These are phyloP conservation scores for Solanum corneliomulleri DNA, from an alignment of 257 asterid genomes.

Conservation along the genomic window DNA sequence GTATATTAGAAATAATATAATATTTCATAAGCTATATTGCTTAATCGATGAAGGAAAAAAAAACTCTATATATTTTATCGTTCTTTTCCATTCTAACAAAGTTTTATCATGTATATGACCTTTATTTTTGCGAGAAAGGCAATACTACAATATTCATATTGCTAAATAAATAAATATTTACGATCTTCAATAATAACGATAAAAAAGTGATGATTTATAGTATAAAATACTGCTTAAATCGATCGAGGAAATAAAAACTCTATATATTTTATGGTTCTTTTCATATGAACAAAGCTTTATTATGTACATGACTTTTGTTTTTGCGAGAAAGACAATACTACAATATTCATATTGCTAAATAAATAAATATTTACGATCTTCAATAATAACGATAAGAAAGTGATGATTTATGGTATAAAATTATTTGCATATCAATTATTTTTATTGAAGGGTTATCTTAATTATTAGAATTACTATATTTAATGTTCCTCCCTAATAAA, in stretches of 20 bases:
- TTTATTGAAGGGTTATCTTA: not conserved
- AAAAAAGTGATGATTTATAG: not conserved
- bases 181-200: not conserved
- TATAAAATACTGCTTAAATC: too few species aligned
- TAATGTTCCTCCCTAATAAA: not conserved
- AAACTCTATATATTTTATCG: not conserved
- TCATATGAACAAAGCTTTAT: too few species aligned
- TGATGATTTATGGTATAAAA: not conserved
- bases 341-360: not conserved
- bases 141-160: not conserved
- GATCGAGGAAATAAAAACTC: too few species aligned
- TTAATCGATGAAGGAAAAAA: not conserved
- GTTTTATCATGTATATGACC: not conserved
- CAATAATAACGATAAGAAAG: not conserved
- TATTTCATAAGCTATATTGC: not conserved
- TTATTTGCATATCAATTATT: not conserved
- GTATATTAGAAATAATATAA: not conserved
- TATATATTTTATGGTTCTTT: too few species aligned
- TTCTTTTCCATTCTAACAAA: not conserved
- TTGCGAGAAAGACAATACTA: not conserved
- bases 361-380: not conserved
- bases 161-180: not conserved
- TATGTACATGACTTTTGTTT: not conserved
- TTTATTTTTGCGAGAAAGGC: not conserved
- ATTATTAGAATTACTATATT: not conserved